Percentiles rank a stretch among this genome's conserved stretches.
phyloP scores from a whole-genome alignment of 495 filamentous ascomycete genomes.

The Hypoxylon fragiforme region DNA sequence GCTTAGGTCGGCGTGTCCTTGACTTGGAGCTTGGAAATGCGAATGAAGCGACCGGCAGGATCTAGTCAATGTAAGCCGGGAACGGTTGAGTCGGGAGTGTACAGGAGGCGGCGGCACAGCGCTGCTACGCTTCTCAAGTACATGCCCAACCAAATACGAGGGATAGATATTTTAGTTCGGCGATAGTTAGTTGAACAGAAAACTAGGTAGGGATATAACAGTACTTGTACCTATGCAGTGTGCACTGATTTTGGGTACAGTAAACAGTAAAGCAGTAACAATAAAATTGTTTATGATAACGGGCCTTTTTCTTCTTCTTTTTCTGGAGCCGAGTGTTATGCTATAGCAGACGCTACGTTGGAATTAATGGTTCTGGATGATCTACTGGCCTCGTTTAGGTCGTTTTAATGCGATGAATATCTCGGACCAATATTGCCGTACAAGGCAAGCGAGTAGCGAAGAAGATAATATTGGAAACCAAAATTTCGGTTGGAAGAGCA shows the following conservation, averaged over 20 bases:
- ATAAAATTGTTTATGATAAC: too few species aligned
- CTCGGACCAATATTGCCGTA: constrained; percentile 19
- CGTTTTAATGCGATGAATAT: constrained; percentile 23
- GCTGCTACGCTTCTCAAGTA: constrained; percentile 4
- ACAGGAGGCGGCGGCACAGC: constrained; percentile 21
- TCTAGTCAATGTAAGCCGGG: constrained; percentile 23
- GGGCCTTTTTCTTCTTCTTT: too few species aligned
- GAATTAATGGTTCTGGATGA: constrained; percentile 12
- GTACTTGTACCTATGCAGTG: too few species aligned
- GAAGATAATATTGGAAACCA: constrained; percentile 4
- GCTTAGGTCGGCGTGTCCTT: constrained; percentile 7
- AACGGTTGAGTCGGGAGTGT: constrained; percentile 5
- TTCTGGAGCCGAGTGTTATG: constrained; percentile 16
- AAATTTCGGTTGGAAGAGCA: constrained; percentile 11
- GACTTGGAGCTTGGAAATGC: constrained; percentile 9
- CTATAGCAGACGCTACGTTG: constrained; percentile 10
- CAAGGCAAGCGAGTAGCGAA: constrained; percentile 1
- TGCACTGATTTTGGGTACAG: too few species aligned
- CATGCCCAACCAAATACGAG: constrained; percentile 9
- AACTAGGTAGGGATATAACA: too few species aligned
- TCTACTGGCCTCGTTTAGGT: constrained; percentile 16
- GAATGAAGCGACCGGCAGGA: constrained; percentile 9
- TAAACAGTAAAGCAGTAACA: too few species aligned
- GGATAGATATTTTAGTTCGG: constrained; percentile 1
- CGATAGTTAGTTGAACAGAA: too few species aligned